These are phyloP conservation scores for Zygoascus meyerae DNA, from an alignment of 1,139 yeast genomes.

Conservation along the genomic window DNA sequence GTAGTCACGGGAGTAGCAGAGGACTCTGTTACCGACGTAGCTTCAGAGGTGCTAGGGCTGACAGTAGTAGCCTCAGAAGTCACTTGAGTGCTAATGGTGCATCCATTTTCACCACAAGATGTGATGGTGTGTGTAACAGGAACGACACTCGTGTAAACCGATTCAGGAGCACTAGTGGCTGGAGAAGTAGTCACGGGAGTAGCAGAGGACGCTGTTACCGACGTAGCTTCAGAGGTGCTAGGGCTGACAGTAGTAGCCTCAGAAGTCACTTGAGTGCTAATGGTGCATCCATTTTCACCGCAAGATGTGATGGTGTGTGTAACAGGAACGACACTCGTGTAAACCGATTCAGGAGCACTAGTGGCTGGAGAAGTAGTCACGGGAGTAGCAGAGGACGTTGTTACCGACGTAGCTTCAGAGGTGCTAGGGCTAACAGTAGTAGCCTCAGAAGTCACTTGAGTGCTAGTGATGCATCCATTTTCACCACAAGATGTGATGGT, in stretches of 20 bases:
- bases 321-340: constrained; percentile 1
- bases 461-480: background rate
- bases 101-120: constrained; percentile 6
- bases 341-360: background rate
- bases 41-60: background rate
- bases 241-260: background rate
- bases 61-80: background rate
- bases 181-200: background rate
- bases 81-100: constrained; percentile 5
- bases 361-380: no score
- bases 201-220: background rate
- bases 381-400: no score
- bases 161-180: background rate
- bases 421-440: background rate
- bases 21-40: no score
- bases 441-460: constrained; percentile 1
- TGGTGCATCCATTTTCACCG: constrained; percentile 2
- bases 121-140: constrained; percentile 7
- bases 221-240: background rate
- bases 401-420: no score
- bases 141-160: background rate
- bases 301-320: constrained; percentile 7
- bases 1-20: background rate
- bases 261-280: background rate
- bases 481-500: constrained; percentile 2